phyloP scores from a whole-genome alignment of 2,329 filamentous ascomycete species.

The Fusarium sulawesiense region DNA sequence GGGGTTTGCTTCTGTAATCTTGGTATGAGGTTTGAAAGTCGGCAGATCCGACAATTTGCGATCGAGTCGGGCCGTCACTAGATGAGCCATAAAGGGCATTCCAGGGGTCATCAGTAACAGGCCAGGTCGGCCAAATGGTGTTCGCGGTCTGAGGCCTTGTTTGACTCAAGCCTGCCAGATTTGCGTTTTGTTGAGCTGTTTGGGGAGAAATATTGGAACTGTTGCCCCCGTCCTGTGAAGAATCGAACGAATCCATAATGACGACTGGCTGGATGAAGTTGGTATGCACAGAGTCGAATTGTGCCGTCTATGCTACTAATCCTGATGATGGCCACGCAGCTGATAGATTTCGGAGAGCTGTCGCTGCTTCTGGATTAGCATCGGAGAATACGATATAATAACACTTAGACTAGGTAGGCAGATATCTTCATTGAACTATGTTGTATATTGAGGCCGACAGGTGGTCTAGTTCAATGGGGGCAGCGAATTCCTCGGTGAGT shows the following conservation, averaged over 20 bases:
- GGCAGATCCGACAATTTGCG: slow-evolving; percentile 23
- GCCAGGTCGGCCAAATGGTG: slow-evolving; percentile 22
- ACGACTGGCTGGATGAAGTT: background rate
- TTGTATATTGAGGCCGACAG: background rate
- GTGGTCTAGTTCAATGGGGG: background rate
- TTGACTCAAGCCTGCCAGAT: slow-evolving; percentile 13
- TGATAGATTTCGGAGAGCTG: background rate
- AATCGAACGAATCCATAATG: slow-evolving; percentile 25
- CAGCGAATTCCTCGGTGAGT: background rate
- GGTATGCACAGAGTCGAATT: background rate
- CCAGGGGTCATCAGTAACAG: slow-evolving; percentile 58
- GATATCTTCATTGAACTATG: background rate
- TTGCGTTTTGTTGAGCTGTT: slow-evolving; percentile 19
- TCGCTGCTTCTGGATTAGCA: slow-evolving; percentile 9
- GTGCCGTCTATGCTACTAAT: slow-evolving; percentile 1
- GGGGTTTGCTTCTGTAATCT: slow-evolving; percentile 42
- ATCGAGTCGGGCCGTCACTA: slow-evolving; percentile 45
- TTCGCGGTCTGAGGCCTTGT: slow-evolving; percentile 11
- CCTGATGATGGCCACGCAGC: background rate
- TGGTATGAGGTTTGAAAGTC: slow-evolving; percentile 36
- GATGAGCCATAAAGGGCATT: slow-evolving; percentile 48
- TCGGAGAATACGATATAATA: background rate
- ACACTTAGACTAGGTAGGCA: background rate
- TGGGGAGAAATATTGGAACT: slow-evolving; percentile 11
- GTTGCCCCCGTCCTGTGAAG: slow-evolving; percentile 5